A percentile compares a stretch with the other conserved stretches of the same genome.
Conservation (phyloP, 208 protist genomes). For the Acanthamoeba culbertsoni region DNA sequence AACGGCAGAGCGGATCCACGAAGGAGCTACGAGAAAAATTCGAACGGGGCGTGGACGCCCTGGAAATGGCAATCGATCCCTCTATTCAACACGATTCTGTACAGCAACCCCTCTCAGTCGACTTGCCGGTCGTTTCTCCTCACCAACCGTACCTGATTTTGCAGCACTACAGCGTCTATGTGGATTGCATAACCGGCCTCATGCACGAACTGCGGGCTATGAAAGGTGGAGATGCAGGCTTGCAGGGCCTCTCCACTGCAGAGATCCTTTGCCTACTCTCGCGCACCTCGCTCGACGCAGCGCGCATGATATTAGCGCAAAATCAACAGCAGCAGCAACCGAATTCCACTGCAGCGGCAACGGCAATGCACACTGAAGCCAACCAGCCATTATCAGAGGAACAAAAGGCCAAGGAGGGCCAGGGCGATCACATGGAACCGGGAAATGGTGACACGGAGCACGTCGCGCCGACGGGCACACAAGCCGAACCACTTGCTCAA, state of each 20-base stretch:
- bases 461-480: too few relatives aligned
- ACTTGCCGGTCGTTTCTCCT: background rate
- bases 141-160: background rate
- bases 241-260: background rate
- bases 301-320: background rate
- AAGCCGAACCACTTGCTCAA: background rate
- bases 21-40: background rate
- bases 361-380: background rate
- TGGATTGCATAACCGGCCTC: background rate
- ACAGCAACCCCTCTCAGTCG: background rate
- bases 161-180: background rate
- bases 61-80: background rate
- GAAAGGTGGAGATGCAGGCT: background rate
- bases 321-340: background rate
- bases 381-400: background rate
- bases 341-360: background rate
- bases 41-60: background rate
- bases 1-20: too few relatives aligned
- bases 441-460: background rate
- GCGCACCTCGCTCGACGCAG: background rate
- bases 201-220: background rate
- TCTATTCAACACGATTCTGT: background rate
- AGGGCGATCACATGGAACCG: background rate
- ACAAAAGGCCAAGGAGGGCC: conserved; percentile 9
- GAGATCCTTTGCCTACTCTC: background rate